Conservation (phyloP, 78 protist genomes). For the Planoprotostelium fungivorum region DNA sequence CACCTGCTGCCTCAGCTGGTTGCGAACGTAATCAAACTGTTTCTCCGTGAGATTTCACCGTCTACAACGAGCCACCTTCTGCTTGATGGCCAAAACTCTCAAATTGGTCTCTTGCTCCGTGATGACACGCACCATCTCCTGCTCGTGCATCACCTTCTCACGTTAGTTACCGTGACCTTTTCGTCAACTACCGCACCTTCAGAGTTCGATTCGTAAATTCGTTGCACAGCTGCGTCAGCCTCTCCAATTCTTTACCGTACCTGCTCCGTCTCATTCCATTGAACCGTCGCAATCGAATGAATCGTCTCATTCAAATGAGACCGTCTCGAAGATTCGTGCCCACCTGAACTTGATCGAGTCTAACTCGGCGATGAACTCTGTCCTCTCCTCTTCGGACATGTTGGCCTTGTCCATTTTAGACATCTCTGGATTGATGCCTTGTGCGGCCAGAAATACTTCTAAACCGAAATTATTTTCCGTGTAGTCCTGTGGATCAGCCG, state of each 20-base stretch:
- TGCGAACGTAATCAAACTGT: neutral
- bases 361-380: neutral
- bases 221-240: neutral
- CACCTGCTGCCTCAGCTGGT: neutral
- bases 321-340: neutral
- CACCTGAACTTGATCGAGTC: neutral
- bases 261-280: neutral
- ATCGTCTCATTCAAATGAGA: no score
- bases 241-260: neutral
- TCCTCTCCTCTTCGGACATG: neutral
- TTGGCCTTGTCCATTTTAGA: neutral
- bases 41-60: neutral
- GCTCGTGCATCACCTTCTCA: neutral
- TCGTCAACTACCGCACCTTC: neutral
- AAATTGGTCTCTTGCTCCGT: neutral
- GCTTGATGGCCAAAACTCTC: neutral
- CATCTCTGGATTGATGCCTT: neutral
- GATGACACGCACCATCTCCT: neutral
- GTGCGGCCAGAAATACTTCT: neutral
- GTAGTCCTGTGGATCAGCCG: neutral
- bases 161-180: neutral
- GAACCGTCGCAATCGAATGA: neutral
- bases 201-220: neutral
- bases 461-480: neutral
- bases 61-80: neutral